Conservation (phyloP, 2,329 filamentous ascomycete species). For the Penicillium hordei region DNA sequence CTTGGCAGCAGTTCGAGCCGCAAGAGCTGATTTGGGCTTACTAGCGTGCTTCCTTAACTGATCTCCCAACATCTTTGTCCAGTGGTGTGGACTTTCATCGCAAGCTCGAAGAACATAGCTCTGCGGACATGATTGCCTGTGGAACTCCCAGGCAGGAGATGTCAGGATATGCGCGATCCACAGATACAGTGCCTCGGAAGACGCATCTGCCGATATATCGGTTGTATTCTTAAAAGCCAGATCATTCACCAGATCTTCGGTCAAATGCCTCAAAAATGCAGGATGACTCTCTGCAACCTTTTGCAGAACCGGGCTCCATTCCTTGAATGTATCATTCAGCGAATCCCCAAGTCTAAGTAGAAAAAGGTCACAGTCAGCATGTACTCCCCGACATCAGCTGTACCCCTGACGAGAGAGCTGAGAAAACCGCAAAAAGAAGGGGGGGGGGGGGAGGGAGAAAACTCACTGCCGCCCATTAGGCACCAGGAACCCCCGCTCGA, state of each 20-base stretch:
- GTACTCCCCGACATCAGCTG: slow-evolving; percentile 5
- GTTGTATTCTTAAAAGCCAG: slow-evolving; percentile 31
- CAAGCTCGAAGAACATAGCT: slow-evolving; percentile 38
- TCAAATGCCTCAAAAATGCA: slow-evolving; percentile 41
- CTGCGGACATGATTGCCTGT: slow-evolving; percentile 30
- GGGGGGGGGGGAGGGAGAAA: background rate
- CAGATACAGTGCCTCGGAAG: slow-evolving; percentile 46
- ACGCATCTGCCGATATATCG: slow-evolving; percentile 29
- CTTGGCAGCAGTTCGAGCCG: background rate
- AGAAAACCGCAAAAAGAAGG: background rate
- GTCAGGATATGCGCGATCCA: slow-evolving; percentile 53
- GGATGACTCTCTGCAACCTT: slow-evolving; percentile 36
- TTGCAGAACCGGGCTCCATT: slow-evolving; percentile 40
- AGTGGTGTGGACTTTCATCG: slow-evolving; percentile 33
- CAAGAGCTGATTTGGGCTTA: background rate
- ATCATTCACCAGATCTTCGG: slow-evolving; percentile 38
- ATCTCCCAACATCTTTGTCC: slow-evolving; percentile 29
- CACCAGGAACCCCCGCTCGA: slow-evolving; percentile 31
- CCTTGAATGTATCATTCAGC: slow-evolving; percentile 31
- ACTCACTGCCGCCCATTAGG: slow-evolving; percentile 31
- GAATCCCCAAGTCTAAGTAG: slow-evolving; percentile 28
- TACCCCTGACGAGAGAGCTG: background rate
- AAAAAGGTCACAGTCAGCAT: background rate
- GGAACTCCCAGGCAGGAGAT: slow-evolving; percentile 38
- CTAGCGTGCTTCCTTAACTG: slow-evolving; percentile 17